Evolutionary conservation across 2,329 filamentous ascomycete genomes (phyloP), one percentile per base, ranked within the genome.

Genomic region (Monosporascus sp.): DNA sequence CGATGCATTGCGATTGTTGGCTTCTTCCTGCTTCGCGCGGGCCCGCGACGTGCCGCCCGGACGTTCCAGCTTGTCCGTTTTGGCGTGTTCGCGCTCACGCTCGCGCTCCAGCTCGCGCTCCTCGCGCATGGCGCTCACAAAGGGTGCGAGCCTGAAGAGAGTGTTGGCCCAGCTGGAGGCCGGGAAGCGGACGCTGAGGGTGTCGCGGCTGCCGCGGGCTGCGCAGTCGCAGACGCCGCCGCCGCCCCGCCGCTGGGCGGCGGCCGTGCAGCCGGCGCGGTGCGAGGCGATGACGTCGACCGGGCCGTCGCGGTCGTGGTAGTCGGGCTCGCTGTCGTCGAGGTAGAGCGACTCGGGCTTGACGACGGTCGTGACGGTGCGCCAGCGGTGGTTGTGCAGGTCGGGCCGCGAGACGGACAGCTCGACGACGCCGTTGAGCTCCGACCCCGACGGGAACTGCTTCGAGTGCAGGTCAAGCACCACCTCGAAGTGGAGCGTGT

Each of bases 401-500:
- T 70, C 73, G 17, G 73, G 75, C 57, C 79, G 76, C 54, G 79
- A 78, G 52, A 86, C 77, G 52, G 75, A 76, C 52, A 86, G 75
- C 68, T 86, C 79, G 37, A 84, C 78, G 55, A 81, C 77, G 53
- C 79, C 80, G 56, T 81, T 77, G 52, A 86, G 76, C 62, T 84
- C 79, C 5, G 82, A 81, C n/a, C 80, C 78, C 11, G 74, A 70
- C 4, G 82, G 82, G 60, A 85, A 83, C 53, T 78, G 76, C 46
- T 78, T 77, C 57, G 82, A 75, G 63, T 83, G 79, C 2, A 86
- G 68, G 56, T 84, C 78, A 7, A 87, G 74, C 1, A 81, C 81
- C 5, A 80, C 76, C 56, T 84, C 81, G 72, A 86, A 82, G 69
- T 86, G 82, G 56, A 86, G 71, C 37, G 85, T 77, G 57, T 80